Evolutionary conservation across 768 basidiomycete species (phyloP).

Genomic region (Pisolithus orientalis): DNA sequence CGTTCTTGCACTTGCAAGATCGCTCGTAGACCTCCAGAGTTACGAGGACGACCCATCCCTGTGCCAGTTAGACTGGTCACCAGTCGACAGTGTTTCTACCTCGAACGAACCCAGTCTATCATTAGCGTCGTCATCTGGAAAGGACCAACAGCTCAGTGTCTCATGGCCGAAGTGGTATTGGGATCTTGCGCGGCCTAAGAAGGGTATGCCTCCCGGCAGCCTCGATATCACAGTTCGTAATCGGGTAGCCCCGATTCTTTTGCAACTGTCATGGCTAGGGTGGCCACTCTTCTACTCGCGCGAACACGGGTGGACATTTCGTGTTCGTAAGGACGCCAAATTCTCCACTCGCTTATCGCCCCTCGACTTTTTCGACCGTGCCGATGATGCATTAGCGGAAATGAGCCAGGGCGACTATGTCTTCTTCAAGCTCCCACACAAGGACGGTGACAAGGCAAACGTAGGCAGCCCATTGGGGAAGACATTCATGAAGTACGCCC

Average conservation of each 20-base stretch:
- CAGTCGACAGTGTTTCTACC: conserved; percentile 9
- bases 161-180: conserved; percentile 98
- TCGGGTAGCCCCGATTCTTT: conserved; percentile 75
- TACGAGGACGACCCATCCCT: conserved; percentile 47
- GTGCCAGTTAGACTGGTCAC: conserved; percentile 60
- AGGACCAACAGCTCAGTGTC: conserved; percentile 36
- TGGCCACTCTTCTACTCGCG: conserved; percentile 82
- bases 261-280: conserved; percentile 82
- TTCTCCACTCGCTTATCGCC: conserved; percentile 41
- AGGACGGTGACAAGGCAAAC: conserved; percentile 90
- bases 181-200: conserved; percentile 76
- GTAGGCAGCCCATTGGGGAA: conserved; percentile 92
- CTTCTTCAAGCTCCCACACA: conserved; percentile 94
- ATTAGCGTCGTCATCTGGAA: conserved; percentile 15
- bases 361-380: conserved; percentile 55
- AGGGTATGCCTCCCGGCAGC: conserved; percentile 57
- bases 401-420: conserved; percentile 34
- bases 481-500: conserved; percentile 81
- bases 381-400: conserved; percentile 54
- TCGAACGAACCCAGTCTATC: not conserved
- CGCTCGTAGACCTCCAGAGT: conserved; percentile 19
- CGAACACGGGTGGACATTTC: conserved; percentile 88
- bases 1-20: conserved; percentile 38
- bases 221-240: conserved; percentile 84
- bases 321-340: conserved; percentile 48